These are phyloP conservation scores for Iberis amara DNA, from an alignment of 441 rosid genomes.

Conservation along the genomic window DNA sequence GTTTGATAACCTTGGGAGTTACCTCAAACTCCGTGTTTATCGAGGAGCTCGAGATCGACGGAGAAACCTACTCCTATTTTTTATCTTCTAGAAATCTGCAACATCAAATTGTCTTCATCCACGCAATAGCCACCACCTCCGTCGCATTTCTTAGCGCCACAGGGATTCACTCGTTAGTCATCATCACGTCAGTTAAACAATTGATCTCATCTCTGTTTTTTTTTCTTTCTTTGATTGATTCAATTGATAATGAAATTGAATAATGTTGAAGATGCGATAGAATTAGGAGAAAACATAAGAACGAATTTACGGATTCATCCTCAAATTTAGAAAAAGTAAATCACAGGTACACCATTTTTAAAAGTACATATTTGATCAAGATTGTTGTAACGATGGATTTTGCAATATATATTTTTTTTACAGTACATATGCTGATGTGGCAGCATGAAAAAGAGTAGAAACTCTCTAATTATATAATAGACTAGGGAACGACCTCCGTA, in stretches of 20 bases:
- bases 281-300: conserved; percentile 51
- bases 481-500: too few relatives aligned
- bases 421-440: too few relatives aligned
- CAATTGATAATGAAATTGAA: neutral
- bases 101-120: too few relatives aligned
- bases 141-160: conserved; percentile 50
- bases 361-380: neutral
- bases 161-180: conserved; percentile 52
- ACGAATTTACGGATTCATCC: conserved; percentile 42
- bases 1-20: too few relatives aligned
- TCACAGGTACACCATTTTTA: conserved; percentile 18
- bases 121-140: conserved; percentile 53
- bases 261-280: conserved; percentile 63
- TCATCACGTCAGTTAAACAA: neutral
- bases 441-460: too few relatives aligned
- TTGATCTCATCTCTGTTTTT: neutral
- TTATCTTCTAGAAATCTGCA: too few relatives aligned
- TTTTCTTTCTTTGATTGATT: neutral
- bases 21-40: too few relatives aligned
- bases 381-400: too few relatives aligned
- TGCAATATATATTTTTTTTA: too few relatives aligned
- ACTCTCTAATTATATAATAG: too few relatives aligned
- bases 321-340: conserved; percentile 30
- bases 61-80: too few relatives aligned
- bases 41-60: too few relatives aligned